Percentiles rank a stretch among this genome's conserved stretches.
These are phyloP conservation scores for Sporisorium reilianum DNA, from an alignment of 1,284 basidiomycete species.

Conservation along the genomic window DNA sequence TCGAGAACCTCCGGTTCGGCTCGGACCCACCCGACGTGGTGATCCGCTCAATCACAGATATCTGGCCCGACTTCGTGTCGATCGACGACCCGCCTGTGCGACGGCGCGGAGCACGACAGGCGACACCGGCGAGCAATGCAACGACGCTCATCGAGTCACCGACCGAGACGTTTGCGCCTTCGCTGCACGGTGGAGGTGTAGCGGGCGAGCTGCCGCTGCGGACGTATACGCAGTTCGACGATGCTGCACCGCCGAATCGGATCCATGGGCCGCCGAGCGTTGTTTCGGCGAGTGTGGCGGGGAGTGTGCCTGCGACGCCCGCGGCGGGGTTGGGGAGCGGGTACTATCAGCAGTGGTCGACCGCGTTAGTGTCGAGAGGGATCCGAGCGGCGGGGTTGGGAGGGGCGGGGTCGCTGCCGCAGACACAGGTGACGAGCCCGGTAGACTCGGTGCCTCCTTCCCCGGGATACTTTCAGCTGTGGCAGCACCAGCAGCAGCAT, in stretches of 20 bases:
- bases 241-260: conserved; percentile 33
- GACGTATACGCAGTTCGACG: conserved; percentile 53
- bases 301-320: conserved; percentile 23
- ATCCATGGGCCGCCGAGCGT: conserved; percentile 49
- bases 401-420: conserved; percentile 13
- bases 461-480: conserved; percentile 50
- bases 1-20: conserved; percentile 89
- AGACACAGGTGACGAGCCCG: conserved; percentile 35
- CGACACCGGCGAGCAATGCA: conserved; percentile 37
- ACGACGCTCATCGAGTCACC: conserved; percentile 36
- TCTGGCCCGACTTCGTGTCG: conserved; percentile 84
- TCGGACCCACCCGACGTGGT: conserved; percentile 84
- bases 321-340: conserved; percentile 6
- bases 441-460: conserved; percentile 39
- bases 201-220: conserved; percentile 37
- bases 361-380: conserved; percentile 40
- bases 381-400: conserved; percentile 39
- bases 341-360: conserved; percentile 46
- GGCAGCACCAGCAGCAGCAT: conserved; percentile 32
- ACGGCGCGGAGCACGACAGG: conserved; percentile 24
- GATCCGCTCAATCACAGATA: conserved; percentile 90
- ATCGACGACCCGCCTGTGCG: conserved; percentile 40
- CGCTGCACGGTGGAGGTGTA: not conserved
- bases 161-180: conserved; percentile 9
- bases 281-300: conserved; percentile 27